Evolutionary conservation across 129 eudicot genomes (phyloP), one percentile per base, ranked within the genome.

Genomic region (Flaveria linearis): DNA sequence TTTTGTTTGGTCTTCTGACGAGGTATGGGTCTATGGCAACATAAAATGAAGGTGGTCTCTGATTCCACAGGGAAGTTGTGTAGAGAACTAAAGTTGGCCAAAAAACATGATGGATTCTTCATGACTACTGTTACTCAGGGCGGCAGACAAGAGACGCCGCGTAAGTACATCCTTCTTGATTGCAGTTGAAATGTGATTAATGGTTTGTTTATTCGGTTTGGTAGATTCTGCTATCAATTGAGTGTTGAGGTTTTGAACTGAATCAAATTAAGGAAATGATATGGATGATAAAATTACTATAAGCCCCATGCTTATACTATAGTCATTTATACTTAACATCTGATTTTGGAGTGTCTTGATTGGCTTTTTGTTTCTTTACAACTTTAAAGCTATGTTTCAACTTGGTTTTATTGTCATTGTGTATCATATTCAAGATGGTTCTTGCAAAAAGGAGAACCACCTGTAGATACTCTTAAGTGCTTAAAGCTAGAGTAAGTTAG

Each of bases 111-210:
- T 0, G 98, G 98, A 1, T 93, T 93, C 25, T 93, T 93, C 23
- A 92, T 93, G 26, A 93, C 96, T 76, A 85, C 96, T 7, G 97
- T 96, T 11, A 91, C 97, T 1, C 96, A 91, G 64, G 97, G 97
- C 47, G 98, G 98, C 52, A 97, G 98, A 52, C 96, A 93, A 65
- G 98, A 93, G 86, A 93, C 98, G 30, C 85, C 98, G 25, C 98
- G 97, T 93, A 88, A 90, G 97, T 63, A 16, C 3, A 1, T 13
- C 11, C 10, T 36, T 25, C 26, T 25, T 25, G 26, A 25, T 25
- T 25, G 26, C 15, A 28, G 26, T 33, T 74, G 55, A 63, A 65
- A n/a, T 64, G 71, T 71, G 74, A 81, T 58, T 41, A 15, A 49
- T 76, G 16, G 1, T 20, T 33, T 43, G 5, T 14, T 18, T 50